Base-by-base conservation (phyloP, 179 eudicot species). In the Carnegiea gigantea region DNA sequence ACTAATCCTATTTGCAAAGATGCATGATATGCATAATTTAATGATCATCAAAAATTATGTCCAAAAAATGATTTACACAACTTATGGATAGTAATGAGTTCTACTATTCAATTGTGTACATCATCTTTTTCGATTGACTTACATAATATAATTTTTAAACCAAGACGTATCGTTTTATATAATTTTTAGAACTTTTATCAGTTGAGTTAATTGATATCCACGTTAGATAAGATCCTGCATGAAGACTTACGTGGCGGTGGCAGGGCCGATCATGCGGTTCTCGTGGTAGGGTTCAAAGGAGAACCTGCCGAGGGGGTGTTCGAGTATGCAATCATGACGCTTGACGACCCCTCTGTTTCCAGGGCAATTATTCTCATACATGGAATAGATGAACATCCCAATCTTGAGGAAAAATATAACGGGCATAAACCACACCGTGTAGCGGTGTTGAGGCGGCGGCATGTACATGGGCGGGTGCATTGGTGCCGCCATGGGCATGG, bases 301-400 rank as follows among this genome's bases (percentile, higher is more conserved):
- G 78, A 83, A 88, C 43, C 90, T 62, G 9, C 86, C 88, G 57
- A 88, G 75, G 2, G 51, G 1, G 0, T 81, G 77, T 0, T 24
- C 53, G 8, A 88, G 86, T n/a, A 86, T 28, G 54, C 90, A 88
- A 1, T 51, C 48, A 3, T 70, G 17, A 18, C 80, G 77, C 10
- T 81, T 23, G 7, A 24, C 15, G 7, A 24, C 1, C 15, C 76
- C 10, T 53, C 73, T 72, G 14, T 57, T 4, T 2, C 70, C 64
- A n/a, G 90, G 90, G 74, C 90, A 88, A 60, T 88, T 54, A 44
- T 88, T 85, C 11, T 53, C 85, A 12, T 88, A 82, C 90, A 88
- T 83, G 15, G 87, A 81, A 6, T 53, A 81, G 17, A 70, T 81
- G 36, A 88, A 88, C 77, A 88, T 24, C 30, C 59, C 76, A 10